Conservation (phyloP, 148 eudicot species). For the Euryodendron excelsum region DNA sequence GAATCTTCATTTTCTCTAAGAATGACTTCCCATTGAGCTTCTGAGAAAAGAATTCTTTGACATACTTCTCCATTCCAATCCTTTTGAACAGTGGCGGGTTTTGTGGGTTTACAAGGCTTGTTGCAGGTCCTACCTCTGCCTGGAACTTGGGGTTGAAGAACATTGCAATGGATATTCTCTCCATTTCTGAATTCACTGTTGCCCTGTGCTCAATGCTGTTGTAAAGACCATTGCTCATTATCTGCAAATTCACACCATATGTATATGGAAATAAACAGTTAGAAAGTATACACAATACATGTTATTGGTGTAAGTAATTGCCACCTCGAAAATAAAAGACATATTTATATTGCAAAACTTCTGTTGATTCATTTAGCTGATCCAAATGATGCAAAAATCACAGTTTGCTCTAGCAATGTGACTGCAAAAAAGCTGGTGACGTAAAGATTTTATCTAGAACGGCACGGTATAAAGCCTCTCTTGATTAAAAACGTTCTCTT, state of each 20-base stretch:
- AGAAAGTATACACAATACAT: too few species aligned
- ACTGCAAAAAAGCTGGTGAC: too few species aligned
- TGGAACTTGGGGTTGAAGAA: constrained; percentile 19
- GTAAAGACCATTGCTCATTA: constrained; percentile 31
- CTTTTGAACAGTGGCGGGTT: constrained; percentile 29
- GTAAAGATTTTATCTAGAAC: too few species aligned
- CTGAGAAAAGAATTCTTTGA: constrained; percentile 12
- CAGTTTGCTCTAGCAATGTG: too few species aligned
- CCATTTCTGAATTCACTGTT: constrained; percentile 23
- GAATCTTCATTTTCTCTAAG: constrained; percentile 4
- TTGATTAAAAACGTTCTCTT: too few species aligned
- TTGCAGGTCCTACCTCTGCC: constrained; percentile 23
- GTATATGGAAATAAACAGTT: background rate
- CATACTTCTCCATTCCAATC: constrained; percentile 15
- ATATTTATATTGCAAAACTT: too few species aligned
- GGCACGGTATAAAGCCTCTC: too few species aligned
- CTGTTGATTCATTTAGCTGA: too few species aligned
- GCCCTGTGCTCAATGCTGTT: constrained; percentile 33
- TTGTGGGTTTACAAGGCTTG: constrained; percentile 2
- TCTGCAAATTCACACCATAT: constrained; percentile 6
- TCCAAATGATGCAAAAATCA: too few species aligned
- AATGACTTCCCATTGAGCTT: constrained; percentile 16
- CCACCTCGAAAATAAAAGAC: too few species aligned
- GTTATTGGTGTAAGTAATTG: too few species aligned
- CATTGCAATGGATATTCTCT: constrained; percentile 25